phyloP scores from a whole-genome alignment of 345 rosid species.

The Geranium rotundifolium region DNA sequence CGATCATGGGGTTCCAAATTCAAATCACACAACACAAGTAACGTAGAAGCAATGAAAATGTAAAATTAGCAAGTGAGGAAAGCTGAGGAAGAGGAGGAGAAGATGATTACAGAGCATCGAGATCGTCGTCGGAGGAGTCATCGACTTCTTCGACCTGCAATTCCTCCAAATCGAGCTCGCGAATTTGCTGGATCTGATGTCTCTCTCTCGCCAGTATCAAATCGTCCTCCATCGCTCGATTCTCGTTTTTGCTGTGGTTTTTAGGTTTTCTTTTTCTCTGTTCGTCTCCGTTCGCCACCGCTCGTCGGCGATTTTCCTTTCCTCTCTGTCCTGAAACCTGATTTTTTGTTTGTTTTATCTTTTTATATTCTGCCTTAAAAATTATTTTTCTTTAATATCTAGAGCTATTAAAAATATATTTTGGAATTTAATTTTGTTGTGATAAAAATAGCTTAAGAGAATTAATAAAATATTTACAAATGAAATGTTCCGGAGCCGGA shows the following conservation, averaged over 20 bases:
- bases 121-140: conserved; percentile 46
- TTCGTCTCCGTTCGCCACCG: too few relatives aligned
- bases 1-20: not conserved
- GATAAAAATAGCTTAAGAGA: too few relatives aligned
- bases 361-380: too few relatives aligned
- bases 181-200: conserved; percentile 77
- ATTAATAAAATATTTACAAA: too few relatives aligned
- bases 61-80: not conserved
- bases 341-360: too few relatives aligned
- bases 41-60: not conserved
- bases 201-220: conserved; percentile 55
- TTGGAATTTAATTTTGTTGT: too few relatives aligned
- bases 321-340: too few relatives aligned
- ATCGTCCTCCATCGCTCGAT: conserved; percentile 32
- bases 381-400: too few relatives aligned
- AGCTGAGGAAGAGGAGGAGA: not conserved
- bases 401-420: too few relatives aligned
- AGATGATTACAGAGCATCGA: conserved; percentile 19
- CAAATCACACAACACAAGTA: not conserved
- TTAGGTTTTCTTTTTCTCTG: too few relatives aligned
- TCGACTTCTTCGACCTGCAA: conserved; percentile 87
- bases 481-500: too few relatives aligned
- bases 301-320: too few relatives aligned
- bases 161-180: conserved; percentile 76
- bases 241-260: not conserved